Evolutionary conservation across 23 red algal genomes (phyloP).

Genomic region (Porphyridium purpureum): DNA sequence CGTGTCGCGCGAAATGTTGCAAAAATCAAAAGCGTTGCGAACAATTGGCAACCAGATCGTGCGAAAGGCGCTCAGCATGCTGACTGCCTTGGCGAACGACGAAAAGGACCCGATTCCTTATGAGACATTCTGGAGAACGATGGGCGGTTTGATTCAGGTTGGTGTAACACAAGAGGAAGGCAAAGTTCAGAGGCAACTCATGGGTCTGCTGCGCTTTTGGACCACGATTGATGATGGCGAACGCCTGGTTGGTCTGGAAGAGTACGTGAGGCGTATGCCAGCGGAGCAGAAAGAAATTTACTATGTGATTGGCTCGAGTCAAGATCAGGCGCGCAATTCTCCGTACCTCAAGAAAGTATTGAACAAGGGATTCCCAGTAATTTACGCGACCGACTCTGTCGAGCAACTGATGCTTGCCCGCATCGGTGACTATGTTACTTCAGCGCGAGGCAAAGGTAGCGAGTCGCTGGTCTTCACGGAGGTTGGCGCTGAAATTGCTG

Average conservation of each 20-base stretch:
- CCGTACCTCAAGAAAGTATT: constrained; percentile 64
- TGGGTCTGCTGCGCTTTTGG: constrained; percentile 59
- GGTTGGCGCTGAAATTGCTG: too few relatives aligned
- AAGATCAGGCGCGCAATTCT: constrained; percentile 19
- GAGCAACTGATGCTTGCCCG: constrained; percentile 76
- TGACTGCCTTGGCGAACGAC: constrained; percentile 30
- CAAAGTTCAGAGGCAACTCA: constrained; percentile 23
- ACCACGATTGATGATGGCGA: constrained; percentile 39
- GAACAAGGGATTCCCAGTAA: constrained; percentile 48
- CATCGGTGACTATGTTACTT: constrained; percentile 54
- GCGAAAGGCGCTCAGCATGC: constrained; percentile 63
- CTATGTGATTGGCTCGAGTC: constrained; percentile 36
- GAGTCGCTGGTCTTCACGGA: too few relatives aligned
- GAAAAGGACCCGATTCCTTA: constrained; percentile 22
- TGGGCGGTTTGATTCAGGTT: constrained; percentile 58
- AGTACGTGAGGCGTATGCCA: constrained; percentile 69
- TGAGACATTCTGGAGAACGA: constrained; percentile 67
- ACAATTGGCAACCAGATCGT: constrained; percentile 60
- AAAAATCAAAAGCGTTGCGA: constrained; percentile 41
- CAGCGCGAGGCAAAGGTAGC: too few relatives aligned
- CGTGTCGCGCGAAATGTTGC: constrained; percentile 67
- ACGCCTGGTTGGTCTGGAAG: constrained; percentile 40
- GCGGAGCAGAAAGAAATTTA: constrained; percentile 76
- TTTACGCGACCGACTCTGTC: constrained; percentile 62
- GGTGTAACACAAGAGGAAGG: constrained; percentile 54